Base-by-base conservation (phyloP, 306 rosid genomes). In the Cicer bijugum region DNA sequence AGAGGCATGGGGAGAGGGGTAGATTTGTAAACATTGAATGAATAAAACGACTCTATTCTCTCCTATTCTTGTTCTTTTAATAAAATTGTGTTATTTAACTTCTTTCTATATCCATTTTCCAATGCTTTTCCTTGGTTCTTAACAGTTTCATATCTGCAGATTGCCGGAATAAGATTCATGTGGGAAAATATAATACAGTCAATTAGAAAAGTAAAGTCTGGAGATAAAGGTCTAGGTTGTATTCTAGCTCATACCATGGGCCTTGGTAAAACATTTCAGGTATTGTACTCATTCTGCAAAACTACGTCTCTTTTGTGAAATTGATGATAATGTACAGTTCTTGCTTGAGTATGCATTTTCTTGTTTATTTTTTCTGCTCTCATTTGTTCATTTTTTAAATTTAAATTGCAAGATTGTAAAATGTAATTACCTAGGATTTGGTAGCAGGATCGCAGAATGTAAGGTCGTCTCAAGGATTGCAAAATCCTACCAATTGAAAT, bases 221-320 rank as follows among this genome's bases (percentile, higher is more conserved):
- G 97, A 80, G 96, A 91, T 85, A 91, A 89, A 80, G 99, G 97
- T 71, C 97, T 94, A 86, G 99, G 99, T 57, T 94, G 99, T 84
- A 91, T 94, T 83, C 90, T 94, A 47, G 97, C 99, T 77, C 99
- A 94, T 83, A 94, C 89, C 16, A 94, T 94, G 99, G 99, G 99
- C 68, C 97, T 94, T 69, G 99, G 99, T 69, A 94, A 94, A 94
- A 94, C 99, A 33, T 82, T 94, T 76, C 99, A 94, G 99, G 99
- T 94, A 84, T 69, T 76, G 14, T 38, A 51, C 56, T 66, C 60
- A 20, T 57, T 75, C 38, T 43, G 60, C 19, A 50, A 8, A 78
- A 37, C 58, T 14, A 9, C 8, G 43, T 17, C 43, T 17, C 64
- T 67, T 67, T 19, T 69, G 75, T 38, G 59, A 61, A 74, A 14